Conservation (phyloP, 169 alveolate genomes). For the Plasmodium knowlesi region DNA sequence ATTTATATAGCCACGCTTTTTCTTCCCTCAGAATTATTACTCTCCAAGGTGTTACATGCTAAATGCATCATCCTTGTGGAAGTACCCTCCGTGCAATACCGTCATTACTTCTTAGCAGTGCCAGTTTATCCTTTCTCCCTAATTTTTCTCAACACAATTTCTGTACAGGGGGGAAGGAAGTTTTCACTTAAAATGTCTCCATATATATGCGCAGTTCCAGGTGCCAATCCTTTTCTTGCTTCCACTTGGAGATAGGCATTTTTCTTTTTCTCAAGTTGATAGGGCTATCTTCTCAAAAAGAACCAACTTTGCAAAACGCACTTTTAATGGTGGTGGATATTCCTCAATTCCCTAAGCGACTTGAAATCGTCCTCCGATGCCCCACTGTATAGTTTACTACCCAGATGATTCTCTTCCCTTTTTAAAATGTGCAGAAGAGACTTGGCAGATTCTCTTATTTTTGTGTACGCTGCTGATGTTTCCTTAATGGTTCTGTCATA, state of each 20-base stretch:
- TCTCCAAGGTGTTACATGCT: background rate
- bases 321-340: conserved; percentile 7
- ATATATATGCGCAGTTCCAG: background rate
- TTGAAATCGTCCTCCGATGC: conserved; percentile 66
- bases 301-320: background rate
- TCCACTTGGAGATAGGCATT: background rate
- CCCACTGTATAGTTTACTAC: conserved; percentile 77
- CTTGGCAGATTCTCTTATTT: conserved; percentile 91
- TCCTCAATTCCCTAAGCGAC: conserved; percentile 52
- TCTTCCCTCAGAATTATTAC: background rate
- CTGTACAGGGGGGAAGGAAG: background rate
- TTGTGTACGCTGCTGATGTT: conserved; percentile 91
- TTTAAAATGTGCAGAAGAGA: conserved; percentile 90
- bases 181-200: background rate
- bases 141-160: background rate
- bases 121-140: background rate
- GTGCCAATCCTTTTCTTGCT: background rate
- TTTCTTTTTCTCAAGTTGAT: background rate
- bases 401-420: conserved; percentile 85
- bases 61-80: background rate
- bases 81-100: background rate
- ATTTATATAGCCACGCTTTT: background rate
- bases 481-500: conserved; percentile 90
- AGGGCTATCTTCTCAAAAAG: background rate
- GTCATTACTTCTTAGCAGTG: background rate